These are phyloP conservation scores for Macrophomina tecta DNA, from an alignment of 2,329 filamentous ascomycete genomes.

Conservation along the genomic window DNA sequence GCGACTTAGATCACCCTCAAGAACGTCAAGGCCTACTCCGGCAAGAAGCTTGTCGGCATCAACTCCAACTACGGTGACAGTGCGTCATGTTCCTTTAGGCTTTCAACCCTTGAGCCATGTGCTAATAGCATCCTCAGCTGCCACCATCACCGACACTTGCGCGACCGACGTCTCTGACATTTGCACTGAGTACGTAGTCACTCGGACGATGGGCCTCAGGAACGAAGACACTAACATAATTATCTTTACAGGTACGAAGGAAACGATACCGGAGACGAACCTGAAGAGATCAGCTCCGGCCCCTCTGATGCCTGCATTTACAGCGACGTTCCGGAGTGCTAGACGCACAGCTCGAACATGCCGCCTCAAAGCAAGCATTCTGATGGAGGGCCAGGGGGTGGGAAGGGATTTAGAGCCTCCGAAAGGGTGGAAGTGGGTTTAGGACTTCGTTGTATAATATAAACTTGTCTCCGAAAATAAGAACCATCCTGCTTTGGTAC, in stretches of 20 bases:
- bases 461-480: constrained; percentile 23
- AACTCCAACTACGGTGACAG: constrained; percentile 60
- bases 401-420: constrained; percentile 14
- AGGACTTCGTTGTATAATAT: constrained; percentile 20
- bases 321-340: constrained; percentile 28
- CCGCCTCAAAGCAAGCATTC: background rate
- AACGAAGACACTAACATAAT: no score
- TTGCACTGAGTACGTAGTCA: constrained; percentile 38
- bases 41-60: constrained; percentile 55
- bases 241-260: constrained; percentile 34
- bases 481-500: constrained; percentile 3
- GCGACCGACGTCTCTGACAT: constrained; percentile 42
- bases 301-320: constrained; percentile 43
- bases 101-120: background rate
- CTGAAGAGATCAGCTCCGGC: constrained; percentile 38
- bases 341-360: background rate
- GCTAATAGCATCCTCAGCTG: constrained; percentile 6
- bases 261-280: constrained; percentile 42
- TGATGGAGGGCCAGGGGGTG: background rate
- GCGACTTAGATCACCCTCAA: constrained; percentile 48
- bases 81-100: background rate
- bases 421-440: constrained; percentile 3
- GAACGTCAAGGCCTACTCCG: constrained; percentile 50
- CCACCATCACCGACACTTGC: constrained; percentile 29
- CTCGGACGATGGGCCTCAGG: no score